Evolutionary conservation across 2,329 filamentous ascomycete species (phyloP).

Genomic region (Hymenoscyphus albidus): DNA sequence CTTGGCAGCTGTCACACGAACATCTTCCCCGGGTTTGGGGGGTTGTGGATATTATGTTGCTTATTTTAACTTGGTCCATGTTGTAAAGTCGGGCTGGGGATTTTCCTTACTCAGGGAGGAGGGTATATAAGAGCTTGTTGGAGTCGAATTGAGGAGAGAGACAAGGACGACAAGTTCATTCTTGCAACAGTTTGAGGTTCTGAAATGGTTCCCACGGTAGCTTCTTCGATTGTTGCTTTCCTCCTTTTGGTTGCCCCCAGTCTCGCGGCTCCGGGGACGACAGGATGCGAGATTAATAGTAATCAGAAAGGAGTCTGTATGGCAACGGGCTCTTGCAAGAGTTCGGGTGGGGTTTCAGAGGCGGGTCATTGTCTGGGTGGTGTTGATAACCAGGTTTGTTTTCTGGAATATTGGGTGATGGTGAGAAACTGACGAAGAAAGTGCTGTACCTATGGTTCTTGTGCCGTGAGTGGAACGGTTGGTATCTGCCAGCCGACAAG

Average conservation of each 20-base stretch:
- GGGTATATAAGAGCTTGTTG: neutral
- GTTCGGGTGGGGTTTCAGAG: constrained; percentile 3
- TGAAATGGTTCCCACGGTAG: neutral
- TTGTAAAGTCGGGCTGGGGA: neutral
- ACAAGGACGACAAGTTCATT: neutral
- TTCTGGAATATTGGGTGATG: no score
- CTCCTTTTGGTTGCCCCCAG: neutral
- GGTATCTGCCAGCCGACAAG: constrained; percentile 6
- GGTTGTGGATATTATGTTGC: neutral
- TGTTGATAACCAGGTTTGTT: constrained; percentile 6
- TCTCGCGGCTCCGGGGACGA: constrained; percentile 5
- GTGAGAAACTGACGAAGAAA: neutral
- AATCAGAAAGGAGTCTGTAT: constrained; percentile 5
- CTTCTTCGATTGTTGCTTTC: neutral
- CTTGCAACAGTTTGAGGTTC: neutral
- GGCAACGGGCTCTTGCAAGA: constrained; percentile 6
- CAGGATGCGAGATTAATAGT: neutral
- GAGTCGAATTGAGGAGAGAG: neutral
- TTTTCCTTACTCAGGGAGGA: no score
- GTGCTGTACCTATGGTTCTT: constrained; percentile 13
- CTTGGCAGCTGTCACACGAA: neutral
- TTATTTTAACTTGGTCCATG: neutral
- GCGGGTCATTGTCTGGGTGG: constrained; percentile 10
- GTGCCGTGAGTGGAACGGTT: neutral
- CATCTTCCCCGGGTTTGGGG: neutral